These are phyloP conservation scores for Sporothrix inflata DNA, from an alignment of 2,329 filamentous ascomycete genomes.

Conservation along the genomic window DNA sequence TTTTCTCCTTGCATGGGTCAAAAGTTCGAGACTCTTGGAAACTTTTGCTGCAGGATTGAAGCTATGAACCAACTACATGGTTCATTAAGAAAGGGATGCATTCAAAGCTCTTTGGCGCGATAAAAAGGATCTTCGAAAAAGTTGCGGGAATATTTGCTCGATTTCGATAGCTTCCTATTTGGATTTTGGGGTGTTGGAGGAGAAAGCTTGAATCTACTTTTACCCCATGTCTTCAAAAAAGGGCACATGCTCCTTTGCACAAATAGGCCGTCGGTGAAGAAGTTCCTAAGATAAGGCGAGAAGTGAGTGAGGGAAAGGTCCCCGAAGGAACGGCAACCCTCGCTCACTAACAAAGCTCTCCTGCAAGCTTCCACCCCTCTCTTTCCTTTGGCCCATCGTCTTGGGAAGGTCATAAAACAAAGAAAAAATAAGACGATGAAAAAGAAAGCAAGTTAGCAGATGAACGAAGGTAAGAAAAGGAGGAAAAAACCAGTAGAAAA, in stretches of 20 bases:
- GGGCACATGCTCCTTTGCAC: background rate
- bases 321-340: background rate
- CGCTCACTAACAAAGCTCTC: background rate
- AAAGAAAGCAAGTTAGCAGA: background rate
- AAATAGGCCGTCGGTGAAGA: background rate
- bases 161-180: background rate
- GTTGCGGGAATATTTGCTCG: background rate
- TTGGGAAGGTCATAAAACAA: background rate
- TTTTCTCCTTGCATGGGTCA: background rate
- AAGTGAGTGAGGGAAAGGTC: background rate
- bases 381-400: background rate
- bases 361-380: background rate
- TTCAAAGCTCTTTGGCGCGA: background rate
- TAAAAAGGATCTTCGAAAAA: background rate
- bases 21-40: background rate
- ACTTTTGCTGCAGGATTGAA: background rate
- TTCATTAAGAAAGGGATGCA: background rate
- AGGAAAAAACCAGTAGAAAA: background rate
- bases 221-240: background rate
- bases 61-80: background rate
- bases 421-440: background rate
- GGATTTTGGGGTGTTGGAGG: background rate
- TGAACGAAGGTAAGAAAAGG: background rate
- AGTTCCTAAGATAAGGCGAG: background rate
- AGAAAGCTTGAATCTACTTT: background rate